Conservation (phyloP, 495 filamentous ascomycete genomes). For the Oleoguttula mirabilis region DNA sequence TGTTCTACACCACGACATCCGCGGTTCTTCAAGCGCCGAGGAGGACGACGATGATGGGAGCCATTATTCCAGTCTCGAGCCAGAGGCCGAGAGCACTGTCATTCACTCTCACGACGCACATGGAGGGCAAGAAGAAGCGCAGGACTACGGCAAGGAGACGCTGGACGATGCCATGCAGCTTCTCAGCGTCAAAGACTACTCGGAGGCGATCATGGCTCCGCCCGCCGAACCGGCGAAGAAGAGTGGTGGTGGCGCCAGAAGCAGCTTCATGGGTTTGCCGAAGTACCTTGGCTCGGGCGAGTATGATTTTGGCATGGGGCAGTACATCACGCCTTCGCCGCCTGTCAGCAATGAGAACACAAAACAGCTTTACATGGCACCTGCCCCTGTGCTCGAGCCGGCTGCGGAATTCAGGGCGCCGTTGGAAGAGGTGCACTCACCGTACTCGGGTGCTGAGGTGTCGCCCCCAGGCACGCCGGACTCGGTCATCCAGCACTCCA, state of each 20-base stretch:
- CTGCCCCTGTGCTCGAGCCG: not conserved
- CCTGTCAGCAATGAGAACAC: slow-evolving; percentile 20
- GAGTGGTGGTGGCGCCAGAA: not conserved
- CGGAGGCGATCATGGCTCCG: slow-evolving; percentile 6
- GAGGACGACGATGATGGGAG: slow-evolving; percentile 28
- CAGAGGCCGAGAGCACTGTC: slow-evolving; percentile 18
- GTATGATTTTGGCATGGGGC: slow-evolving; percentile 39
- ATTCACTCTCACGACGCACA: too few relatives aligned
- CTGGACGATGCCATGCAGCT: slow-evolving; percentile 18
- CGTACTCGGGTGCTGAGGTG: slow-evolving; percentile 39
- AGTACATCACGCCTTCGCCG: slow-evolving; percentile 37
- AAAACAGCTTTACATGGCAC: not conserved
- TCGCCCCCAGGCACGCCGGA: slow-evolving; percentile 68
- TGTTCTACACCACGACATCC: slow-evolving; percentile 29
- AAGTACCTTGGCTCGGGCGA: slow-evolving; percentile 35
- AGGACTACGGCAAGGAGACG: slow-evolving; percentile 17
- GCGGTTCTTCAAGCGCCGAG: slow-evolving; percentile 12
- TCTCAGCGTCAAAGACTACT: slow-evolving; percentile 19
- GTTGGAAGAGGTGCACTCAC: not conserved
- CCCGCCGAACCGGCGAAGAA: slow-evolving; percentile 6
- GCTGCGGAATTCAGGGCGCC: not conserved
- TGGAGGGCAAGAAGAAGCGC: not conserved
- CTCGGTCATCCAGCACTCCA: slow-evolving; percentile 86
- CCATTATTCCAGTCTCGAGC: slow-evolving; percentile 26
- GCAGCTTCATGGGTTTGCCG: slow-evolving; percentile 30